phyloP scores from a whole-genome alignment of 306 rosid species.

The Rubus idaeus region DNA sequence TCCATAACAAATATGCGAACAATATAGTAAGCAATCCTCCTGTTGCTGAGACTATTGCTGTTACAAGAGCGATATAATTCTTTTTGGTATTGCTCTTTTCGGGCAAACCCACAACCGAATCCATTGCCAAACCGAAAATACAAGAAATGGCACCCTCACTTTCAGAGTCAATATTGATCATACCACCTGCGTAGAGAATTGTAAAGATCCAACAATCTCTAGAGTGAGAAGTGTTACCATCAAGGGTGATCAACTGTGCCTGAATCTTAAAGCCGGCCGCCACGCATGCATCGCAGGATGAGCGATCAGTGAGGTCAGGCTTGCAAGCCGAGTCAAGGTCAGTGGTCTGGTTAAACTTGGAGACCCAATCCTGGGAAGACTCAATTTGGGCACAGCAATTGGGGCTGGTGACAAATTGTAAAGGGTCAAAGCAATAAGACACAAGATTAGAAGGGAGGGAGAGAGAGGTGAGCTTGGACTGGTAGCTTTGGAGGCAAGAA shows the following conservation, averaged over 20 bases:
- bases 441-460: slow-evolving; percentile 41
- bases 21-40: neutral
- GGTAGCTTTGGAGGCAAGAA: slow-evolving; percentile 64
- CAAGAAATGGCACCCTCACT: slow-evolving; percentile 61
- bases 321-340: slow-evolving; percentile 51
- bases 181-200: slow-evolving; percentile 70
- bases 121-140: slow-evolving; percentile 45
- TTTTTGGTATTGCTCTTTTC: slow-evolving; percentile 37
- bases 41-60: neutral
- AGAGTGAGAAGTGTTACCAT: slow-evolving; percentile 64
- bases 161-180: slow-evolving; percentile 61
- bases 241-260: slow-evolving; percentile 33
- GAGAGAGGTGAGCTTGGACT: slow-evolving; percentile 48
- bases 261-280: slow-evolving; percentile 49
- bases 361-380: slow-evolving; percentile 55
- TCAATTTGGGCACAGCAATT: slow-evolving; percentile 59
- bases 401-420: slow-evolving; percentile 54
- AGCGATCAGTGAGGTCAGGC: slow-evolving; percentile 52
- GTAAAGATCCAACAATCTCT: slow-evolving; percentile 53
- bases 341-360: slow-evolving; percentile 42
- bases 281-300: slow-evolving; percentile 60
- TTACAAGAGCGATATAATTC: slow-evolving; percentile 19
- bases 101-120: slow-evolving; percentile 33
- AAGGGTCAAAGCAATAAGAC: slow-evolving; percentile 53
- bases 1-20: neutral